A percentile compares a stretch with the other conserved stretches of the same genome.
Conservation (phyloP, 2,329 filamentous ascomycete species). For the Colletotrichum acutatum region DNA sequence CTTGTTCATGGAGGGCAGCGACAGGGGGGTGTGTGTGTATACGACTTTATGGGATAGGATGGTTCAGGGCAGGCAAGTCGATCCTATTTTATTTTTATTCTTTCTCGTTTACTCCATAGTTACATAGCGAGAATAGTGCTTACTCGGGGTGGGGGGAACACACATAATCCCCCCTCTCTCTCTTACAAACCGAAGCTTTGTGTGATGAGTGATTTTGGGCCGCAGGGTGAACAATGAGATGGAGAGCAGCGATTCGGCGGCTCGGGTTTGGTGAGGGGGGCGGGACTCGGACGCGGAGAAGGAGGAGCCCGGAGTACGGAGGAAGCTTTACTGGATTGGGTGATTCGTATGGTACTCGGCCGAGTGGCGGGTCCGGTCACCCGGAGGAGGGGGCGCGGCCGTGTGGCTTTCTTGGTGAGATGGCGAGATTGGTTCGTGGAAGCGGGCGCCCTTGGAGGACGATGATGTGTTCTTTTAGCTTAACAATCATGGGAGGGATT, state of each 20-base stretch:
- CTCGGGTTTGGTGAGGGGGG: neutral
- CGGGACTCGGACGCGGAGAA: neutral
- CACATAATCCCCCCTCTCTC: no score
- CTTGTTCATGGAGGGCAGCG: neutral
- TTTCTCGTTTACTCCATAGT: no score
- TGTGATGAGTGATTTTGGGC: neutral
- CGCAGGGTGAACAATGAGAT: neutral
- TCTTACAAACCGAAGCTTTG: neutral
- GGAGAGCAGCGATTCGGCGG: neutral
- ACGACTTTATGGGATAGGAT: neutral
- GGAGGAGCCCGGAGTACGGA: neutral
- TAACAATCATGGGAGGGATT: neutral
- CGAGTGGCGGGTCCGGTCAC: slow-evolving; percentile 21
- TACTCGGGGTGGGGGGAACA: neutral
- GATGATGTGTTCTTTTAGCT: neutral
- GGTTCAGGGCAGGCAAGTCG: neutral
- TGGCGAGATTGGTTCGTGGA: neutral
- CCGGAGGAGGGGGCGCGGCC: neutral
- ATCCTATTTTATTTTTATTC: no score
- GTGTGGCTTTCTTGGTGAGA: neutral
- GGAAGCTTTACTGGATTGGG: slow-evolving; percentile 3
- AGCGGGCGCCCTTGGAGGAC: neutral
- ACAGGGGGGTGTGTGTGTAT: neutral
- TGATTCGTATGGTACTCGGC: slow-evolving; percentile 15
- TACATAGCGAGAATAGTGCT: neutral